phyloP scores from a whole-genome alignment of 768 basidiomycete species.

The Clavulina sp. region DNA sequence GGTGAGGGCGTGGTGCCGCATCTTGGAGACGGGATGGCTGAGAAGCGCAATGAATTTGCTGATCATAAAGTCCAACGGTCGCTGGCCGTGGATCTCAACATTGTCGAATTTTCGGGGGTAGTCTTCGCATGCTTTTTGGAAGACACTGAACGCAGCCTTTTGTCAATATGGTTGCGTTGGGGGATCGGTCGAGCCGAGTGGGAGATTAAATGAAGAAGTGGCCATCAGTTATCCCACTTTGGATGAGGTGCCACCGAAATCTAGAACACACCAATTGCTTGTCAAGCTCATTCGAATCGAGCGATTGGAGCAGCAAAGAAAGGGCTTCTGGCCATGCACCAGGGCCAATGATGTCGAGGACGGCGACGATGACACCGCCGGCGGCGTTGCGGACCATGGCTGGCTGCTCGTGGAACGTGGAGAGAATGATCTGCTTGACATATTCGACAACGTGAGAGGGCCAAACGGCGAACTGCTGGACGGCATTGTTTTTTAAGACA shows the following conservation, averaged over 20 bases:
- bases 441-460: constrained; percentile 49
- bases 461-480: constrained; percentile 48
- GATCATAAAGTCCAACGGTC: constrained; percentile 90
- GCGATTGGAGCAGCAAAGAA: constrained; percentile 58
- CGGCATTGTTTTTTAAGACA: constrained; percentile 86
- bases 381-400: constrained; percentile 88
- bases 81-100: constrained; percentile 78
- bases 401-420: constrained; percentile 64
- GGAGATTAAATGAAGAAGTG: constrained; percentile 11
- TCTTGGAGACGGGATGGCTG: constrained; percentile 70
- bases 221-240: constrained; percentile 14
- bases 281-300: constrained; percentile 57
- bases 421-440: constrained; percentile 58
- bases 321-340: constrained; percentile 93
- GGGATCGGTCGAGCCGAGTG: too few species aligned
- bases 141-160: constrained; percentile 81
- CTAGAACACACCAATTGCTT: constrained; percentile 61
- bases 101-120: constrained; percentile 82
- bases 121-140: constrained; percentile 94
- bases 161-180: too few species aligned
- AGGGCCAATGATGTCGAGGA: constrained; percentile 76
- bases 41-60: constrained; percentile 84
- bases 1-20: constrained; percentile 86
- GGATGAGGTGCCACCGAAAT: not conserved
- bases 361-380: constrained; percentile 78